Conservation (phyloP, 2,329 filamentous ascomycete species). For the Colletotrichum tamarilloi region DNA sequence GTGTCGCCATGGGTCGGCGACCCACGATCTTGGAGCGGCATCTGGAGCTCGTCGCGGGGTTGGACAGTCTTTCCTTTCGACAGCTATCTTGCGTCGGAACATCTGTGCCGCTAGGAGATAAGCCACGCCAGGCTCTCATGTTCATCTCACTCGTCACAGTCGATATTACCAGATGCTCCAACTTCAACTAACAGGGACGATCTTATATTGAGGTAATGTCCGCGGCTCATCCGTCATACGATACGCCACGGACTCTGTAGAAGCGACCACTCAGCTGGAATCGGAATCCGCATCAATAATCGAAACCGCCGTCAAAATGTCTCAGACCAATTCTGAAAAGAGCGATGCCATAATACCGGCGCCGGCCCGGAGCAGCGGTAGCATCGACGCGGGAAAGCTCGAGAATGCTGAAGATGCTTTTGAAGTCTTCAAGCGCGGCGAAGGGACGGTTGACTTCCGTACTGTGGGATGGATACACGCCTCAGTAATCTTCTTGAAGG, state of each 20-base stretch:
- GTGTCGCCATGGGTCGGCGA: constrained; percentile 6
- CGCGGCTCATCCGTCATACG: background rate
- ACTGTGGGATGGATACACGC: constrained; percentile 60
- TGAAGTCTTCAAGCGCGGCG: constrained; percentile 58
- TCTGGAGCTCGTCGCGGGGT: constrained; percentile 30
- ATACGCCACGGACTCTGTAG: background rate
- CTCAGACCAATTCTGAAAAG: constrained; percentile 34
- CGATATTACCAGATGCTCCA: constrained; percentile 14
- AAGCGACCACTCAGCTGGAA: background rate
- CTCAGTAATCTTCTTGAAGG: constrained; percentile 59
- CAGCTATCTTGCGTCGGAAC: constrained; percentile 26
- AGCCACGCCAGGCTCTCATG: background rate
- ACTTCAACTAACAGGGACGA: background rate
- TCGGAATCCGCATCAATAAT: background rate
- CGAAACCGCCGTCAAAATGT: constrained; percentile 10
- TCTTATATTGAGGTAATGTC: constrained; percentile 12
- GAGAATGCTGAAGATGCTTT: constrained; percentile 43
- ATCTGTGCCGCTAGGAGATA: constrained; percentile 27
- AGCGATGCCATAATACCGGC: constrained; percentile 38
- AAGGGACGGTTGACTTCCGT: constrained; percentile 57
- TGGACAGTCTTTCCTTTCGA: constrained; percentile 11
- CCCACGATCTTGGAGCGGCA: constrained; percentile 32
- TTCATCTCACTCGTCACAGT: background rate
- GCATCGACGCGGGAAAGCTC: constrained; percentile 39
- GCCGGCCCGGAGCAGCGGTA: constrained; percentile 37